A percentile compares a stretch with the other conserved stretches of the same genome.
Conservation (phyloP, 1,139 yeast genomes). For the Debaryomycetaceae sp. region DNA sequence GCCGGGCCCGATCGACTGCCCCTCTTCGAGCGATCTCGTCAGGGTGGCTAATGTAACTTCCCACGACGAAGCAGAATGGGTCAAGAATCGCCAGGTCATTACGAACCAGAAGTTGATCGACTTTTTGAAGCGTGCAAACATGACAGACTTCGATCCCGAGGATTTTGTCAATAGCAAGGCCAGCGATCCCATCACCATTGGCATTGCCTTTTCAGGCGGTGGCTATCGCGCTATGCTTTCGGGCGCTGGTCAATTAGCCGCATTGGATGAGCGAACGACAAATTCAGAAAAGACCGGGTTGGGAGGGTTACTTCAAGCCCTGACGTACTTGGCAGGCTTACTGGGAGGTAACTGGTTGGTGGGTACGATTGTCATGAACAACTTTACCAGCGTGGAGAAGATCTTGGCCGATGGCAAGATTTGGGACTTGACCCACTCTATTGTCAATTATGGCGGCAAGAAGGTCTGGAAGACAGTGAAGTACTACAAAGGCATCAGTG, state of each 20-base stretch:
- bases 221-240: conserved; percentile 18
- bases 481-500: conserved; percentile 44
- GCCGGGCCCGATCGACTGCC: conserved; percentile 13
- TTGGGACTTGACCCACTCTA: conserved; percentile 62
- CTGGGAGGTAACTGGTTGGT: conserved; percentile 87
- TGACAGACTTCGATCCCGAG: conserved; percentile 12
- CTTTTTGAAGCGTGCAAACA: conserved; percentile 10
- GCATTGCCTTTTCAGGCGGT: conserved; percentile 17
- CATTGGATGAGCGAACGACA: conserved; percentile 13
- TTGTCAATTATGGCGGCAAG: conserved; percentile 61
- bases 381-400: conserved; percentile 64
- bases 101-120: conserved; percentile 11
- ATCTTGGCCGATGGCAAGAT: conserved; percentile 39
- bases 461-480: conserved; percentile 45
- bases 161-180: conserved; percentile 10
- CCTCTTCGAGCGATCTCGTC: conserved; percentile 7
- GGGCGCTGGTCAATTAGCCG: conserved; percentile 18
- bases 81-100: conserved; percentile 10
- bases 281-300: conserved; percentile 51
- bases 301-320: conserved; percentile 66
- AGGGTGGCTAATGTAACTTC: conserved; percentile 11
- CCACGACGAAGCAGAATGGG: conserved; percentile 10
- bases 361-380: conserved; percentile 70
- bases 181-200: conserved; percentile 11
- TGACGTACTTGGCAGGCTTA: conserved; percentile 69